Conservation (phyloP, 1,284 basidiomycete species). For the Ceratobasidium sp. region DNA sequence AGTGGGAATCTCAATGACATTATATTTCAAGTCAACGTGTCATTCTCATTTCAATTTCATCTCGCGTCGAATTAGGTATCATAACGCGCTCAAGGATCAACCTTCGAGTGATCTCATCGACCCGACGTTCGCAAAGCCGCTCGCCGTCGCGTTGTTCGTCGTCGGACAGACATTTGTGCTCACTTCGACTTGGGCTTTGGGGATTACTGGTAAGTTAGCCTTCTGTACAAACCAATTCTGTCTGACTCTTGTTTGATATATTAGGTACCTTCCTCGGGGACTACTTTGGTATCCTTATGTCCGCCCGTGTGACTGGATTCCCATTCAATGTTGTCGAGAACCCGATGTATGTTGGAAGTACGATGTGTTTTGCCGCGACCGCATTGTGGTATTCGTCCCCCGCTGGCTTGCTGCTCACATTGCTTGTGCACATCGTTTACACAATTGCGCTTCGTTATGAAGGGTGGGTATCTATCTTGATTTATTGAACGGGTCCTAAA, state of each 20-base stretch:
- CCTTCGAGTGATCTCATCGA: conserved; percentile 56
- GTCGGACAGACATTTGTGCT: conserved; percentile 83
- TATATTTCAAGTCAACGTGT: conserved; percentile 13
- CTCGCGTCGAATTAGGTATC: conserved; percentile 59
- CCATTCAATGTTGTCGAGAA: conserved; percentile 93
- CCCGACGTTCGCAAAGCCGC: conserved; percentile 50
- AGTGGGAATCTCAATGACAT: no score
- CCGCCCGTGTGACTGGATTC: conserved; percentile 83
- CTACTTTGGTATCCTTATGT: conserved; percentile 99
- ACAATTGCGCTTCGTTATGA: conserved; percentile 83
- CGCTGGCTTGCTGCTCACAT: conserved; percentile 75
- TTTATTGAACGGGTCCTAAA: conserved; percentile 27
- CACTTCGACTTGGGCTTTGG: conserved; percentile 89
- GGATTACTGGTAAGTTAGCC: conserved; percentile 74
- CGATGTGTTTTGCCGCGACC: conserved; percentile 82
- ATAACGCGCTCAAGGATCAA: conserved; percentile 73
- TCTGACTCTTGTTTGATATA: neutral
- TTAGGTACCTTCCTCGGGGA: conserved; percentile 86
- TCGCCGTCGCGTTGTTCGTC: conserved; percentile 71
- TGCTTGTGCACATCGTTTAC: conserved; percentile 84
- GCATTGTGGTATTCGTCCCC: conserved; percentile 88
- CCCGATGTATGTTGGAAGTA: conserved; percentile 96
- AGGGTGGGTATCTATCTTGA: conserved; percentile 59
- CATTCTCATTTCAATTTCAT: conserved; percentile 10
- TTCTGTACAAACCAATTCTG: neutral